These are phyloP conservation scores for Pichia sp. DNA, from an alignment of 1,139 yeast genomes.

Conservation along the genomic window DNA sequence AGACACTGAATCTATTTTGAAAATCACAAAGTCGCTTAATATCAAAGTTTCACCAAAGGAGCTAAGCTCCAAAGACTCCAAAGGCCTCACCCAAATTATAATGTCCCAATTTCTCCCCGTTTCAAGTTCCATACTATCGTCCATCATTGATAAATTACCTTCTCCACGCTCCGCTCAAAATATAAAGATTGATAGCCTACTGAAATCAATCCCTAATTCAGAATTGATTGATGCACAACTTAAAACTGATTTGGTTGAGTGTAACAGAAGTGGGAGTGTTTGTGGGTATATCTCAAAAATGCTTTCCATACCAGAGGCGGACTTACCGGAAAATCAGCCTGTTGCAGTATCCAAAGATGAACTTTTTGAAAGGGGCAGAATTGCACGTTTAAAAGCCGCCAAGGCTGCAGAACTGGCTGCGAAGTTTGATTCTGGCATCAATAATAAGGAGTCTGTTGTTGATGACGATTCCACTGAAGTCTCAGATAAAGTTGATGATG, in stretches of 20 bases:
- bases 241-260: conserved; percentile 53
- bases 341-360: conserved; percentile 50
- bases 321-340: conserved; percentile 59
- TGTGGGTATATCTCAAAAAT: conserved; percentile 89
- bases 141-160: conserved; percentile 82
- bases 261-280: conserved; percentile 61
- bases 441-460: conserved; percentile 16
- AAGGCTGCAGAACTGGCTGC: conserved; percentile 64
- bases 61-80: conserved; percentile 71
- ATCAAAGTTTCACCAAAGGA: conserved; percentile 74
- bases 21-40: conserved; percentile 66
- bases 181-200: conserved; percentile 62
- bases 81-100: conserved; percentile 55
- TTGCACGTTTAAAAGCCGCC: conserved; percentile 66
- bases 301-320: conserved; percentile 75
- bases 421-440: conserved; percentile 28
- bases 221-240: conserved; percentile 48
- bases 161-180: conserved; percentile 76
- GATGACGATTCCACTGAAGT: conserved; percentile 22
- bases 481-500: conserved; percentile 23
- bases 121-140: conserved; percentile 75
- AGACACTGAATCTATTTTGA: conserved; percentile 67
- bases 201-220: conserved; percentile 53
- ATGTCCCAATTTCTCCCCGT: conserved; percentile 96
- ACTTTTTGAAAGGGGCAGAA: conserved; percentile 59